Conservation (phyloP, 371 early-diverging fungal species). For the Mortierella sp. region DNA sequence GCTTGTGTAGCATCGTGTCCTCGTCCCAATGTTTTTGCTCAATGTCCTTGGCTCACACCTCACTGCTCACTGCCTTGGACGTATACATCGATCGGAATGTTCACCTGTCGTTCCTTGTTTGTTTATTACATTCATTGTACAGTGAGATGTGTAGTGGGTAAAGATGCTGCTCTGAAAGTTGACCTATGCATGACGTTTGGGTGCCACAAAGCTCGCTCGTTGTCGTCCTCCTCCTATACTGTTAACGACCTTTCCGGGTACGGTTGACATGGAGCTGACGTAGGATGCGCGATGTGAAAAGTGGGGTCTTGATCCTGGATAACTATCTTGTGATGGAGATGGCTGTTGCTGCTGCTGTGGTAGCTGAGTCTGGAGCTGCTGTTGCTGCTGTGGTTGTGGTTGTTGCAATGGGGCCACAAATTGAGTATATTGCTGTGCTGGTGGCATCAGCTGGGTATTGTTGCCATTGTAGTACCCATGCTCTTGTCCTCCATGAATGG, state of each 20-base stretch:
- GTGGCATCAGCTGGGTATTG: constrained; percentile 25
- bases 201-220: constrained; percentile 40
- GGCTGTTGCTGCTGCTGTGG: constrained; percentile 6
- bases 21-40: no score
- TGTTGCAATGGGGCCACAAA: constrained; percentile 5
- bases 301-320: neutral
- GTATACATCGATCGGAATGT: no score
- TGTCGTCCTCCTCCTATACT: constrained; percentile 35
- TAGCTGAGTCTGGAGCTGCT: constrained; percentile 5
- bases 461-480: constrained; percentile 38
- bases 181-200: constrained; percentile 21
- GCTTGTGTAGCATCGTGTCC: neutral
- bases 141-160: neutral
- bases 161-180: no score
- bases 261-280: constrained; percentile 45
- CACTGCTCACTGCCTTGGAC: no score
- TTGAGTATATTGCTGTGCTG: constrained; percentile 10
- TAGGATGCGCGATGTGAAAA: constrained; percentile 41
- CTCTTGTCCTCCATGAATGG: constrained; percentile 19
- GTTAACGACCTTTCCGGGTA: constrained; percentile 14
- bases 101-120: no score
- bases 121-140: no score
- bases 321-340: neutral
- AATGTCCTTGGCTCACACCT: no score
- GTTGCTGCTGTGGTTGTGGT: constrained; percentile 17